These are phyloP conservation scores for Ganoderma meredithae DNA, from an alignment of 1,284 basidiomycete genomes.

Conservation along the genomic window DNA sequence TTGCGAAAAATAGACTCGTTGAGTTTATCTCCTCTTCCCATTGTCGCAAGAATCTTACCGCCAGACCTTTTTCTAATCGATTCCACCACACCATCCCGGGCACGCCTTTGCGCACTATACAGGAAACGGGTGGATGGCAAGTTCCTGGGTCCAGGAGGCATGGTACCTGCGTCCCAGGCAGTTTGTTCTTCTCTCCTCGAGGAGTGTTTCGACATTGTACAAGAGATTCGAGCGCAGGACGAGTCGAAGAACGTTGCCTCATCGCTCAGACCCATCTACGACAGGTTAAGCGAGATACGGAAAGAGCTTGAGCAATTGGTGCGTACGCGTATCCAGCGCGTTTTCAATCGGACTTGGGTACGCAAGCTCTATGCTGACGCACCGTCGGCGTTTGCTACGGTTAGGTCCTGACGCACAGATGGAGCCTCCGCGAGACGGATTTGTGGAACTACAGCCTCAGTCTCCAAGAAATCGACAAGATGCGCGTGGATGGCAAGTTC, in stretches of 20 bases:
- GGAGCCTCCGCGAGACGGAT: slow-evolving; percentile 97
- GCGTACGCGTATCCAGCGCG: slow-evolving; percentile 17
- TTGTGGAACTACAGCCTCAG: slow-evolving; percentile 94
- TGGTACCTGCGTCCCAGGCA: slow-evolving; percentile 91
- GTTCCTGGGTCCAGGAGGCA: slow-evolving; percentile 93
- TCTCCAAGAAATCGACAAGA: slow-evolving; percentile 95
- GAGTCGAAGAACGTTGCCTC: slow-evolving; percentile 91
- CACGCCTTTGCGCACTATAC: background rate
- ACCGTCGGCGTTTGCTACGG: background rate
- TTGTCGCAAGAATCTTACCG: background rate
- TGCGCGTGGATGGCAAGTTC: slow-evolving; percentile 97
- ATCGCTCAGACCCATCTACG: slow-evolving; percentile 94
- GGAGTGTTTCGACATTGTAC: slow-evolving; percentile 95
- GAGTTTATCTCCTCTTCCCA: slow-evolving; percentile 54
- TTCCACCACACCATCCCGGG: background rate
- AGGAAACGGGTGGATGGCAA: slow-evolving; percentile 96
- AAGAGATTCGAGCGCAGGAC: slow-evolving; percentile 95
- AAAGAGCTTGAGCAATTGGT: slow-evolving; percentile 89
- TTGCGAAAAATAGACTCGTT: slow-evolving; percentile 95
- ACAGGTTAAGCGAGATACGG: slow-evolving; percentile 88
- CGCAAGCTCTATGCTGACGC: slow-evolving; percentile 5
- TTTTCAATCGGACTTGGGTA: background rate
- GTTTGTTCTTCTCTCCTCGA: slow-evolving; percentile 91
- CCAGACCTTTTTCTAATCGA: background rate
- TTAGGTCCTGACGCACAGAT: slow-evolving; percentile 85